Base-by-base conservation (phyloP, 768 basidiomycete species). In the Lentinula sp. region DNA sequence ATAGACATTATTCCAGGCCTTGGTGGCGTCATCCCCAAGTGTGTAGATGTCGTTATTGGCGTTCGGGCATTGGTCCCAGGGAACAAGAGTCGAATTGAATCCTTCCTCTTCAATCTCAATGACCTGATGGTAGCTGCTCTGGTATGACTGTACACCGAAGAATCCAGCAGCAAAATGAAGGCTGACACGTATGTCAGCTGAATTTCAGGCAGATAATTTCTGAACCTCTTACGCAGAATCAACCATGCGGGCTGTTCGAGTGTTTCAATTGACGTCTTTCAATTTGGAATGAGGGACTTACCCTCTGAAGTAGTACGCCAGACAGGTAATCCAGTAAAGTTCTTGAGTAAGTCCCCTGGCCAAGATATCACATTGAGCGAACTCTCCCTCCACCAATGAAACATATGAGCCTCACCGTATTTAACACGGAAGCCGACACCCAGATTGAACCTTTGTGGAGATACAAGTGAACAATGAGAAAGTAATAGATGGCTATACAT, bases 41-140 rank as follows among this genome's bases (percentile, higher is more conserved):
- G 71, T 67, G 0, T 71, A 65, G 66, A 84, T 84, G n/a, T 68
- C 68, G 12, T 73, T 73, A 39, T 73, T 69, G 0, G 84, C 75
- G 66, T 91, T 90, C 0, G 81, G 74, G 65, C 90, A 87, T 59
- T 82, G 84, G 57, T 76, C 75, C 63, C 87, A 91, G 0, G 91
- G 88, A 0, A 88, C 81, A 7, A 93, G 80, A 0, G 91, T 89
- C 67, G 82, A 84, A 70, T 88, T 88, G 68, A 83, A 85, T 63
- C 80, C 81, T 0, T 67, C 61, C 20, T 73, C 75, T 67, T 89
- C 86, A 55, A 88, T 79, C 45, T 75, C 83, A 37, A 88, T 80
- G 16, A 81, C 75, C 66, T 88, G 81, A 10, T 87, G 80, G 66
- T 86, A 89, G 46, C 86, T 74, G 41, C 68, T 68, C 71, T 77